Evolutionary conservation across 225 moss, liverwort and hornwort species (phyloP), one percentile per base, ranked within the genome.

Genomic region (Marchantia paleacea): DNA sequence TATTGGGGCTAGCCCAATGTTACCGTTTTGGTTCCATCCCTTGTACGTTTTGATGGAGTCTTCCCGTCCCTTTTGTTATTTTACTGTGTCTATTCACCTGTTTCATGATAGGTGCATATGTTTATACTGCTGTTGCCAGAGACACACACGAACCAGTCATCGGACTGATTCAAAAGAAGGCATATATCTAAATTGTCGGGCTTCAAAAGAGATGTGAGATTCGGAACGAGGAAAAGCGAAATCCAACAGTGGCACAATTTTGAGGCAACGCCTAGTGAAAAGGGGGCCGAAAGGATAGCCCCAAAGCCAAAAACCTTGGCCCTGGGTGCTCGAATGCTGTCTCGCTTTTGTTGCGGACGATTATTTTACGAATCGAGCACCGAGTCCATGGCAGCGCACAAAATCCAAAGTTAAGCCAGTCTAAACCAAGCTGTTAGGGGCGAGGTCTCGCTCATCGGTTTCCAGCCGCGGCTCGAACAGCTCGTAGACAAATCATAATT

Each of bases 401-500:
- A 39, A 11, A 4, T 66, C 29, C 66, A 29, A 28, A 66, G 28
- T 12, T 66, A 28, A 7, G 10, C 12, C 28, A 6, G 66, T 29
- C 25, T 12, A 4, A 66, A 10, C 25, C 10, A 24, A 7, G 64
- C 24, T 25, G 64, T 64, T 66, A 66, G 66, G 11, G 66, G 26
- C 9, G 29, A 1, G 18, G 26, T 28, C 28, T 29, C 24, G 8
- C 25, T 10, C 7, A 19, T 29, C 14, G 66, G 39, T 39, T 39
- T 39, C n/a, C n/a, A n/a, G n/a, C 58, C 14, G 28, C 1, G 16
- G 18, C 69, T 26, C 52, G 24, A 73, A n/a, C 73, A 73, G 73
- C 52, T 73, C 73, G 12, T 73, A 51, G 73, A 73, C 73, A 73
- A 73, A 73, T 73, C 52, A 73, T 73, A 48, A 73, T 51, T 73